Conservation (phyloP, 192 early-diverging fungal species). For the Lunasporangiospora selenospora region DNA sequence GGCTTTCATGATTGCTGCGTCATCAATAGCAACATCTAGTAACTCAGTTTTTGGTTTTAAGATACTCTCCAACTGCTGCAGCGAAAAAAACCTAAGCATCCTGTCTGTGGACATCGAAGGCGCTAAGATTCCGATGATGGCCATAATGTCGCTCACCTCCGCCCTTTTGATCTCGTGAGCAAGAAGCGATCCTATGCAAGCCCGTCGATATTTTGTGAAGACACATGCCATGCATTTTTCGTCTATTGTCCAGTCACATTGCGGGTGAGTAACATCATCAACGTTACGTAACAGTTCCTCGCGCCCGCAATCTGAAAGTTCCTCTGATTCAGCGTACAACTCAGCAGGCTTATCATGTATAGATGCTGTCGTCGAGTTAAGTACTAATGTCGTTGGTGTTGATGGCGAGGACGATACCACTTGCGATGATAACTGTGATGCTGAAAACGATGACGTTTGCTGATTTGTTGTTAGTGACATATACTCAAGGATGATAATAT, state of each 20-base stretch:
- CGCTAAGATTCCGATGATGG: slow-evolving; percentile 18
- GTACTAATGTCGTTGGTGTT: no score
- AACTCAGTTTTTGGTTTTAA: slow-evolving; percentile 4
- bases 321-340: no score
- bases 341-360: no score
- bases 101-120: slow-evolving; percentile 8
- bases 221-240: slow-evolving; percentile 1
- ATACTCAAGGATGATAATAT: no score
- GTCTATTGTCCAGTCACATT: slow-evolving; percentile 1
- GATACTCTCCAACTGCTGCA: background rate
- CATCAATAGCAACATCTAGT: slow-evolving; percentile 1
- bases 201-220: slow-evolving; percentile 6
- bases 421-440: no score
- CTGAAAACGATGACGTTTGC: no score
- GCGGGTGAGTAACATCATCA: background rate
- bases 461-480: no score
- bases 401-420: no score
- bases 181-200: slow-evolving; percentile 12
- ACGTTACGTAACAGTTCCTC: background rate
- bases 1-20: slow-evolving; percentile 12
- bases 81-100: slow-evolving; percentile 7
- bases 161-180: slow-evolving; percentile 7
- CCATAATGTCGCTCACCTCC: slow-evolving; percentile 5
- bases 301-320: background rate
- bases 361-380: no score